A percentile compares a stretch with the other conserved stretches of the same genome.
Conservation (phyloP, 305 asterid genomes). For the Rubia tinctorum region DNA sequence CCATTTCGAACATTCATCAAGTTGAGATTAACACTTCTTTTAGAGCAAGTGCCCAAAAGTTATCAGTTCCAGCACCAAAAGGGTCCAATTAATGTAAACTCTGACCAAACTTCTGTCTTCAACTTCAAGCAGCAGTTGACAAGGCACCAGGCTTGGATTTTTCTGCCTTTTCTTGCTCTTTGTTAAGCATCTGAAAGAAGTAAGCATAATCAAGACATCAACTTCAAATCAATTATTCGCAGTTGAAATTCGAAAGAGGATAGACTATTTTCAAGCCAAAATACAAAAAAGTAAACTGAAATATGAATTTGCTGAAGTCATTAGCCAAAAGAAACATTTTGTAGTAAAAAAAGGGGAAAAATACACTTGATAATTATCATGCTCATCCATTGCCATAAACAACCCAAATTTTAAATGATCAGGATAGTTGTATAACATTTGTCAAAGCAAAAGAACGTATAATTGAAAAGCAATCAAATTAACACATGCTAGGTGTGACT, state of each 20-base stretch:
- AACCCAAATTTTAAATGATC: no score
- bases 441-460: neutral
- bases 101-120: neutral
- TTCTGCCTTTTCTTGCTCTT: neutral
- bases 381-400: no score
- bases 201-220: neutral
- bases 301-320: neutral
- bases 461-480: neutral
- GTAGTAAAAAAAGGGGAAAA: neutral
- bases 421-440: no score
- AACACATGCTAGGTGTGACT: no score
- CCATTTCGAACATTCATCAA: neutral
- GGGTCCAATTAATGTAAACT: neutral
- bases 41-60: neutral
- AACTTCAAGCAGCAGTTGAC: constrained; percentile 3
- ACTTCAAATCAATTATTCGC: neutral
- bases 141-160: neutral
- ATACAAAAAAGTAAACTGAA: neutral
- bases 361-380: neutral
- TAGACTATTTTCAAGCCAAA: neutral
- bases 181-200: constrained; percentile 2
- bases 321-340: neutral
- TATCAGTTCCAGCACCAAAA: constrained; percentile 15
- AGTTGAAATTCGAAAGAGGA: neutral
- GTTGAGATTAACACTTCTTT: neutral